Evolutionary conservation across 2,329 filamentous ascomycete species (phyloP), one percentile per base, ranked within the genome.

Genomic region (Epichloe bromicola): DNA sequence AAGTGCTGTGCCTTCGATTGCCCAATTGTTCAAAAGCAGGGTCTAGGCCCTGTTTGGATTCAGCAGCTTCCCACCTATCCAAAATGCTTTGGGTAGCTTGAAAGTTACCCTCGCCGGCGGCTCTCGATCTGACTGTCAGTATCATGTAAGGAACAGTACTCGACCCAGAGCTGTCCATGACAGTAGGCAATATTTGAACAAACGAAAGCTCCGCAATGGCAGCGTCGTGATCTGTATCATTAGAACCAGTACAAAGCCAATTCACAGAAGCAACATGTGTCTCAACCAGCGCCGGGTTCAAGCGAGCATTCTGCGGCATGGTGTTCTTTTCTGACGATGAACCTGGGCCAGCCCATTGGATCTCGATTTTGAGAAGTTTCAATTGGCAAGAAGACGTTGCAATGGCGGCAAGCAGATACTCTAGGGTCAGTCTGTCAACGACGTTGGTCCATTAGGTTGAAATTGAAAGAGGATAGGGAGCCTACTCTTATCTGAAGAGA

Each of bases 31-130:
- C 85, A 63, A 95, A 91, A 12, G 84, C 85, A 2, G 83, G 70
- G 61, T 93, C 86, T 7, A 94, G 69, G 10, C 70, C 74, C 55
- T 84, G 80, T n/a, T 76, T 68, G 46, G 79, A 74, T 34, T 86
- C 80, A 10, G 91, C 64, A 14, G 95, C 70, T 58, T 93, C 84
- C 91, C 91, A 97, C 55, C 85, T 79, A 55, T 88, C 83, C 55
- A 97, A 74, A 40, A 90, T 78, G 57, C 83, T 95, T 58, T 85
- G 80, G 0, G 79, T 71, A 34, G 82, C 79, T 56, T 83, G 80
- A 41, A 78, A 82, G 33, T 82, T 56, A 70, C 73, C 51, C 72
- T 70, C 55, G 67, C 67, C 50, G 74, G 75, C 49, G 76, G 66
- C 60, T 76, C 77, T 62, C 10, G 85, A 85, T 54, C 88, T 88